These are phyloP conservation scores for Theobroma cacao DNA, from an alignment of 345 rosid species.

Conservation along the genomic window DNA sequence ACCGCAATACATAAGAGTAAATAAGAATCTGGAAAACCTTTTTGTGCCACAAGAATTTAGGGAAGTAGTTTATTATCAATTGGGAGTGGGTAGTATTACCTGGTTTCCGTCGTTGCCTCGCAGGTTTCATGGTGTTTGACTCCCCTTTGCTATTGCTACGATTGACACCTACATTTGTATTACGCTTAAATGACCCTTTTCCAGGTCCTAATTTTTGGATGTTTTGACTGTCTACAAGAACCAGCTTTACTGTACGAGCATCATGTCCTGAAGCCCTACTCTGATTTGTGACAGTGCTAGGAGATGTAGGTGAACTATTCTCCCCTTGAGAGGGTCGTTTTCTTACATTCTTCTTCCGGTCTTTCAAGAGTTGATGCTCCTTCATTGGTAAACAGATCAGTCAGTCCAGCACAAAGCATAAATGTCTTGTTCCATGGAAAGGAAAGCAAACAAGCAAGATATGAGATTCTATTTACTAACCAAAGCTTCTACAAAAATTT, in stretches of 20 bases:
- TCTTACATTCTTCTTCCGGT: conserved; percentile 77
- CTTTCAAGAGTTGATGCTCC: conserved; percentile 97
- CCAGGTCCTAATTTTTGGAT: conserved; percentile 72
- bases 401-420: conserved; percentile 28
- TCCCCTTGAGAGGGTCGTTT: conserved; percentile 74
- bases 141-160: conserved; percentile 67
- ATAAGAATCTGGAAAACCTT: background rate
- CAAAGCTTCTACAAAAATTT: conserved; percentile 92
- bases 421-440: conserved; percentile 15
- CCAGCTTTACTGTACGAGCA: conserved; percentile 56
- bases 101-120: conserved; percentile 76
- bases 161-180: conserved; percentile 50
- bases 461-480: conserved; percentile 47
- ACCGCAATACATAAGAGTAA: background rate
- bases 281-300: conserved; percentile 56
- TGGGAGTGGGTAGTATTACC: conserved; percentile 39
- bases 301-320: conserved; percentile 54
- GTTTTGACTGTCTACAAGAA: conserved; percentile 75
- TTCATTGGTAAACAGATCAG: conserved; percentile 34
- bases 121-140: conserved; percentile 46
- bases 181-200: conserved; percentile 63
- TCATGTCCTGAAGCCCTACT: conserved; percentile 65
- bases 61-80: background rate
- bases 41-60: background rate
- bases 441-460: conserved; percentile 14